A percentile compares a stretch with the other conserved stretches of the same genome.
Evolutionary conservation across 306 rosid genomes (phyloP).

Genomic region (Carpinus viminea): DNA sequence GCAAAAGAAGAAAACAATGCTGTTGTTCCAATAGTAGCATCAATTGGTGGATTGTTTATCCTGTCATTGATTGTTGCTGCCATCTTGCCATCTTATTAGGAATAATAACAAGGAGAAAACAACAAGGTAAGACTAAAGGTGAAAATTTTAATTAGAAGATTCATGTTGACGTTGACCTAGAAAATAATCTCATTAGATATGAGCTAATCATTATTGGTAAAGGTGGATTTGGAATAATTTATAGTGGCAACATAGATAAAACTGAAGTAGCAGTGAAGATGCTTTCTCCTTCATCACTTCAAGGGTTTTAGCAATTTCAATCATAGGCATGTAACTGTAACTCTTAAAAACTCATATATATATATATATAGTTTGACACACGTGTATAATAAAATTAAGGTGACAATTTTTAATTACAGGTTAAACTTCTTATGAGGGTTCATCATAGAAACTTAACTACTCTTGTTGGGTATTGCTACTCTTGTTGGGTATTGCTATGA

Average conservation of each 20-base stretch:
- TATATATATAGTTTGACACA: not conserved
- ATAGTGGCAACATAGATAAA: conserved; percentile 41
- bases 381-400: not conserved
- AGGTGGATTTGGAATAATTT: conserved; percentile 59
- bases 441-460: conserved; percentile 33
- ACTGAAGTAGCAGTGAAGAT: conserved; percentile 60
- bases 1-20: conserved; percentile 26
- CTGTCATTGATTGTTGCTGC: conserved; percentile 25
- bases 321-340: conserved; percentile 47
- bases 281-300: conserved; percentile 43
- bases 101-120: conserved; percentile 19
- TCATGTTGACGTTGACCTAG: not conserved
- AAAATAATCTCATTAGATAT: not conserved
- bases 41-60: conserved; percentile 41
- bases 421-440: not conserved
- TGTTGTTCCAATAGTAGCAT: conserved; percentile 40
- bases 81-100: conserved; percentile 24
- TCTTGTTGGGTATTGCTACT: too few relatives aligned
- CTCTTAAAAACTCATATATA: not conserved
- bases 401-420: not conserved
- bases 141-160: not conserved
- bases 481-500: conserved; percentile 42
- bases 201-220: conserved; percentile 29
- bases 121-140: not conserved
- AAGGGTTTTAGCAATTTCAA: conserved; percentile 49